phyloP scores from a whole-genome alignment of 768 basidiomycete genomes.

The Aureoboletus auriporus region DNA sequence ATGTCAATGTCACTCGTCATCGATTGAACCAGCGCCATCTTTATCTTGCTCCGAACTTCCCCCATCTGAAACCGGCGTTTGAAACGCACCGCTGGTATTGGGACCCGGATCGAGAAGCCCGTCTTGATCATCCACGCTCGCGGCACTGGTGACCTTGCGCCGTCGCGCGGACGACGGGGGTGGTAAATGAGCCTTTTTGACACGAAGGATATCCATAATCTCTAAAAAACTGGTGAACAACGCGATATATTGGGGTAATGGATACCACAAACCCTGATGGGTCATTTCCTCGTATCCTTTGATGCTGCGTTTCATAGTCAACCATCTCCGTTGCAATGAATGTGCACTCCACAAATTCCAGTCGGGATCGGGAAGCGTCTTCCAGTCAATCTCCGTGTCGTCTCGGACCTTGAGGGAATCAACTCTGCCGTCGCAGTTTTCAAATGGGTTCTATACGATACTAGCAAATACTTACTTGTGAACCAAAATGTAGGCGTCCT shows the following conservation, averaged over 20 bases:
- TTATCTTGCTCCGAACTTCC: slow-evolving; percentile 16
- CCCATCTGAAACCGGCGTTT: slow-evolving; percentile 17
- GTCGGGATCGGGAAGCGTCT: slow-evolving; percentile 61
- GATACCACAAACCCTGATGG: slow-evolving; percentile 53
- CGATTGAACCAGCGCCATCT: slow-evolving; percentile 14
- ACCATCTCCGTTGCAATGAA: slow-evolving; percentile 73
- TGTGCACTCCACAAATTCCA: slow-evolving; percentile 89
- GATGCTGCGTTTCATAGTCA: slow-evolving; percentile 72
- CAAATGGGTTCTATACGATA: background rate
- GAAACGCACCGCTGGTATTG: slow-evolving; percentile 21
- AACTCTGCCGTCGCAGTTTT: slow-evolving; percentile 42
- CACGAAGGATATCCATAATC: slow-evolving; percentile 75
- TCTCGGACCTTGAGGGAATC: slow-evolving; percentile 71
- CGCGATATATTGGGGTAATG: background rate
- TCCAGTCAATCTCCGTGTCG: slow-evolving; percentile 87
- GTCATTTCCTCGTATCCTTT: slow-evolving; percentile 80
- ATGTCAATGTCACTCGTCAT: slow-evolving; percentile 6
- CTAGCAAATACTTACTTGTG: slow-evolving; percentile 52
- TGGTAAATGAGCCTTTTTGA: slow-evolving; percentile 66
- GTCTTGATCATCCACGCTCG: slow-evolving; percentile 42
- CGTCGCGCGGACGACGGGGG: slow-evolving; percentile 34
- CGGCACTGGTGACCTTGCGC: slow-evolving; percentile 52
- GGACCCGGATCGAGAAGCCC: slow-evolving; percentile 20
- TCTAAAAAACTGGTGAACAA: slow-evolving; percentile 39
- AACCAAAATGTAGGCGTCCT: slow-evolving; percentile 76